Evolutionary conservation across 2,329 filamentous ascomycete species (phyloP).

Genomic region (Taxawa tesnikishii): DNA sequence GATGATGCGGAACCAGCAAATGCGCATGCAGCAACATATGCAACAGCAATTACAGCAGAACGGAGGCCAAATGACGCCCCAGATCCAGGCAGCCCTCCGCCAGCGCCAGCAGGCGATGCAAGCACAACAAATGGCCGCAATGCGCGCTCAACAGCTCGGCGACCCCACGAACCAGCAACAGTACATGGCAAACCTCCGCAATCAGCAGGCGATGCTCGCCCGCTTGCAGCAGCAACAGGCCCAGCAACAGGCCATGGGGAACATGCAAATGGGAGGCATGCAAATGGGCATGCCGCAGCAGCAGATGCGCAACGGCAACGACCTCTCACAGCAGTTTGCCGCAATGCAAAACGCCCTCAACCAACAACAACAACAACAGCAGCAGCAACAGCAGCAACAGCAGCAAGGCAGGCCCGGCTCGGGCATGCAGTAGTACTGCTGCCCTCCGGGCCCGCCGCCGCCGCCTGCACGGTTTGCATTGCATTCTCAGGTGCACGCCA

Average conservation of each 20-base stretch:
- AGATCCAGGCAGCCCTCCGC: constrained; percentile 11
- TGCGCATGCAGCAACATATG: constrained; percentile 7
- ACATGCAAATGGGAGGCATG: constrained; percentile 8
- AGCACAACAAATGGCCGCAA: constrained; percentile 4
- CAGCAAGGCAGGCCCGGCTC: no score
- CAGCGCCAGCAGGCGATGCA: constrained; percentile 11
- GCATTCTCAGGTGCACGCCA: no score
- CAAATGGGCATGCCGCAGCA: constrained; percentile 11
- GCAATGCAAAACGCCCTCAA: constrained; percentile 18
- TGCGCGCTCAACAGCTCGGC: constrained; percentile 9
- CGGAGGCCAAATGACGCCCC: constrained; percentile 9
- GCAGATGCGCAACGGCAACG: constrained; percentile 9
- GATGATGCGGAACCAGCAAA: constrained; percentile 6
- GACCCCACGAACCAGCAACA: constrained; percentile 20
- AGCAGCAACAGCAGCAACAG: not conserved
- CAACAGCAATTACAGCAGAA: constrained; percentile 6
- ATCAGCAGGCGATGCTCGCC: constrained; percentile 16
- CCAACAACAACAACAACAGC: constrained; percentile 7
- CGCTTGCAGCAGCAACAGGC: constrained; percentile 10
- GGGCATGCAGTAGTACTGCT: no score
- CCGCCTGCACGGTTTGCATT: no score
- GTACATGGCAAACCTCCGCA: constrained; percentile 19
- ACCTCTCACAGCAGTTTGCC: constrained; percentile 15
- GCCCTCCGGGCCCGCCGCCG: no score
- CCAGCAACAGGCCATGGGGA: constrained; percentile 6